A percentile compares a stretch with the other conserved stretches of the same genome.
Conservation (phyloP, 2,329 filamentous ascomycete species). For the Gaeumannomyces sp. region DNA sequence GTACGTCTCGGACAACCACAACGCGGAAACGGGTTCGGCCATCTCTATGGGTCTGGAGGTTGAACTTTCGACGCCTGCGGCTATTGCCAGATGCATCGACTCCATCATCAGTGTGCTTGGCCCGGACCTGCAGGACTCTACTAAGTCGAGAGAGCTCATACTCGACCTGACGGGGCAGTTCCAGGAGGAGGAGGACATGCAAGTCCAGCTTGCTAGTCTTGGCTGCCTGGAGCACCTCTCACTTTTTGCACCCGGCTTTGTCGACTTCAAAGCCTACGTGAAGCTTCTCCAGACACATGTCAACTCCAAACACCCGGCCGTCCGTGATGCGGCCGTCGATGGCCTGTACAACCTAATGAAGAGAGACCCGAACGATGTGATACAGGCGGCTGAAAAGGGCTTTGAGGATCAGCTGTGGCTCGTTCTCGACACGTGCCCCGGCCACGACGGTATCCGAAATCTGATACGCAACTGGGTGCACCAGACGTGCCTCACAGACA, state of each 20-base stretch:
- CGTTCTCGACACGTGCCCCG: constrained; percentile 69
- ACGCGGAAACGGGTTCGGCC: constrained; percentile 71
- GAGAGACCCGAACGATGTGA: constrained; percentile 75
- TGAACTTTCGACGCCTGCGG: constrained; percentile 67
- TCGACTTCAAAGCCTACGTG: constrained; percentile 81
- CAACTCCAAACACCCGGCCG: constrained; percentile 58
- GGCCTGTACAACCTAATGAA: constrained; percentile 95
- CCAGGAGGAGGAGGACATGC: constrained; percentile 57
- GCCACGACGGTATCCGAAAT: constrained; percentile 74
- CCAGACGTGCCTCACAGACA: constrained; percentile 77
- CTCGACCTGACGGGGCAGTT: constrained; percentile 81
- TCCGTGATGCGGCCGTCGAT: constrained; percentile 77
- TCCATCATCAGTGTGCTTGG: constrained; percentile 96
- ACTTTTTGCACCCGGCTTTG: constrained; percentile 80
- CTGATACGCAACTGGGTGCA: constrained; percentile 91
- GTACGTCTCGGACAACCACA: constrained; percentile 87
- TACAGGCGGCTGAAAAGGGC: constrained; percentile 66
- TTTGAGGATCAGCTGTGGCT: constrained; percentile 93
- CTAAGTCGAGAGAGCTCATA: constrained; percentile 87
- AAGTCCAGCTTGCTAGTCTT: constrained; percentile 70
- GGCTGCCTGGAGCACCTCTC: constrained; percentile 86
- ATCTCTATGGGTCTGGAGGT: constrained; percentile 88
- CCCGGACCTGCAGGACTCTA: constrained; percentile 87
- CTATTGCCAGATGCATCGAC: constrained; percentile 82
- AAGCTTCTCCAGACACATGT: constrained; percentile 73